Evolutionary conservation across 192 early-diverging fungal species (phyloP).

Genomic region (Diversispora epigaea): DNA sequence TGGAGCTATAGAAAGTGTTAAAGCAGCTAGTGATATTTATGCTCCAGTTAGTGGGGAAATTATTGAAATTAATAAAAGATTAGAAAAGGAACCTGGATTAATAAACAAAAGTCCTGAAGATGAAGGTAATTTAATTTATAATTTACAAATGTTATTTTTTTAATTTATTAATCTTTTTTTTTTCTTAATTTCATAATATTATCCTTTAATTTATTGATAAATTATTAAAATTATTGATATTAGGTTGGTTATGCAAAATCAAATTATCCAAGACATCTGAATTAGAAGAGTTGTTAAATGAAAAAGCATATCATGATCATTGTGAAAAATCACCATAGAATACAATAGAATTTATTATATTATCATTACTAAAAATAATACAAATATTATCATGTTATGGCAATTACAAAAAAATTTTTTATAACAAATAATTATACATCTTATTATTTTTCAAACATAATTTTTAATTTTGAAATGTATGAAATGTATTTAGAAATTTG

Average conservation of each 20-base stretch:
- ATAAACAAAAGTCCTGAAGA: constrained; percentile 81
- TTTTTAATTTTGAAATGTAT: too few relatives aligned
- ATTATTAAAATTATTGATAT: constrained; percentile 14
- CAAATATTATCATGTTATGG: too few relatives aligned
- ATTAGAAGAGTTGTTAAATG: constrained; percentile 70
- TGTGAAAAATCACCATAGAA: constrained; percentile 24
- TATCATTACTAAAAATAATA: too few relatives aligned
- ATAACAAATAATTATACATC: too few relatives aligned
- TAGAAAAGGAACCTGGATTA: constrained; percentile 69
- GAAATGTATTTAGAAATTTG: too few relatives aligned
- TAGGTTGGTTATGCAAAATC: constrained; percentile 94
- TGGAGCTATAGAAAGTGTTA: constrained; percentile 92
- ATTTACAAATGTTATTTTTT: not conserved
- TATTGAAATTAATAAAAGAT: constrained; percentile 68
- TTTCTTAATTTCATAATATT: too few relatives aligned
- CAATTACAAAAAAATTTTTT: too few relatives aligned
- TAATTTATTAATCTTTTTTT: constrained; percentile 16
- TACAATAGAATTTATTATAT: too few relatives aligned
- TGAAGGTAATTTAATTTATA: constrained; percentile 37
- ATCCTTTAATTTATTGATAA: not conserved
- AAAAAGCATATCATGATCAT: constrained; percentile 64
- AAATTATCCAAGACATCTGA: constrained; percentile 68
- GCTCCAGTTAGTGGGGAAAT: constrained; percentile 83
- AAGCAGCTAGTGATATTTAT: constrained; percentile 91
- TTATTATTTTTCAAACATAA: too few relatives aligned